Evolutionary conservation across 176 grass and related monocot species (phyloP).

Genomic region (Dendrocalamus sinicus): DNA sequence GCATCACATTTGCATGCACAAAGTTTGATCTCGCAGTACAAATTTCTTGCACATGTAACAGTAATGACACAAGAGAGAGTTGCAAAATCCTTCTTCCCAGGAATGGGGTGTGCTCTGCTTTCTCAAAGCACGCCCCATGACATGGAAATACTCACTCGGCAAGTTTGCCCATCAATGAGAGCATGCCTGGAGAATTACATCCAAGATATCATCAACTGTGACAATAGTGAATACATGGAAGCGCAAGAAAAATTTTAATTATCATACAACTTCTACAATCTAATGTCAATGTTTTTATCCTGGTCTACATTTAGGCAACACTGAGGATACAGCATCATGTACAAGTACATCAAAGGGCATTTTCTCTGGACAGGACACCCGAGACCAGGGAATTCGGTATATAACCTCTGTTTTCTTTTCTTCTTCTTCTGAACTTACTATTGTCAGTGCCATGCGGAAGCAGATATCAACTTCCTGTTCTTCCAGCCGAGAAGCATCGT

Average conservation of each 20-base stretch:
- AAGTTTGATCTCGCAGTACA: background rate
- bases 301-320: conserved; percentile 42
- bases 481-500: conserved; percentile 91
- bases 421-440: conserved; percentile 18
- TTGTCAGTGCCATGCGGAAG: conserved; percentile 88
- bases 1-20: background rate
- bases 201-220: conserved; percentile 16
- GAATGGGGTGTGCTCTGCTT: background rate
- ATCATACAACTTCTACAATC: conserved; percentile 54
- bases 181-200: conserved; percentile 30
- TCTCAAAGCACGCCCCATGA: background rate
- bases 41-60: background rate
- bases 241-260: conserved; percentile 45
- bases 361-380: background rate
- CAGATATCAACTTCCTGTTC: conserved; percentile 92
- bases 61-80: background rate
- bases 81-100: background rate
- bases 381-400: conserved; percentile 47
- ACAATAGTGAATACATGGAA: conserved; percentile 21
- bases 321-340: conserved; percentile 51
- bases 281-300: conserved; percentile 55
- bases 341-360: conserved; percentile 46
- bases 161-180: conserved; percentile 3
- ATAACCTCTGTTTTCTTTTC: conserved; percentile 36
- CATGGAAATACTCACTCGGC: background rate